Evolutionary conservation across 2,329 filamentous ascomycete species (phyloP), one percentile per base, ranked within the genome.

Genomic region (Thielaviopsis musarum): DNA sequence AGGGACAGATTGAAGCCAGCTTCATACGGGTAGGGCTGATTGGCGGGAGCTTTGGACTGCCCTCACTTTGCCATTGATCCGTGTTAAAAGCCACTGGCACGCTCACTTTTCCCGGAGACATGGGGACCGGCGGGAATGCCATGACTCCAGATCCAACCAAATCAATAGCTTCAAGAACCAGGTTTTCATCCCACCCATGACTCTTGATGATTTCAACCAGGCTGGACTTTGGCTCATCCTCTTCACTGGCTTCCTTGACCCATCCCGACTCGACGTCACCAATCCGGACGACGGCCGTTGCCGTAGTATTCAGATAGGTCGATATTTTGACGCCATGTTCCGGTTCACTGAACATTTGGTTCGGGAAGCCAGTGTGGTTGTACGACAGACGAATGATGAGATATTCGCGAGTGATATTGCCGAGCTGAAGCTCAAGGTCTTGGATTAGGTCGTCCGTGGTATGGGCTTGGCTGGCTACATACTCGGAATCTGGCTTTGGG

Each of bases 351-450:
- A 21, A 17, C 22, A 26, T 41, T 30, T 62, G 57, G 34, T 62
- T 56, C 0, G 75, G 73, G 65, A 83, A 82, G 0, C 73, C 77
- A 0, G 81, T 79, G 64, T 84, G 79, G 1, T 71, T 71, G 64
- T 83, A 84, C 6, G 70, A 75, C 7, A 84, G 64, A 21, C 71
- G 70, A 17, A 83, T 70, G 2, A 73, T 73, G 56, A 83, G 68
- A 63, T 80, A 83, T 38, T 75, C 72, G 17, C 72, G 72, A 21
- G 67, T 67, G 3, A 70, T 70, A 57, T 73, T 71, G 30, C 80
- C 79, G 2, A 84, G 74, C 59, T 82, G 75, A 30, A 71, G 69
- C 65, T 84, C 79, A 12, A 84, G 70, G 60, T 83, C 78, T 24
- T 78, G 74, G 17, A 85, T 80, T 34, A 84, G 69, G 49, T 78